Conservation (phyloP, 129 eudicot species). For the Oenanthe sinensis region DNA sequence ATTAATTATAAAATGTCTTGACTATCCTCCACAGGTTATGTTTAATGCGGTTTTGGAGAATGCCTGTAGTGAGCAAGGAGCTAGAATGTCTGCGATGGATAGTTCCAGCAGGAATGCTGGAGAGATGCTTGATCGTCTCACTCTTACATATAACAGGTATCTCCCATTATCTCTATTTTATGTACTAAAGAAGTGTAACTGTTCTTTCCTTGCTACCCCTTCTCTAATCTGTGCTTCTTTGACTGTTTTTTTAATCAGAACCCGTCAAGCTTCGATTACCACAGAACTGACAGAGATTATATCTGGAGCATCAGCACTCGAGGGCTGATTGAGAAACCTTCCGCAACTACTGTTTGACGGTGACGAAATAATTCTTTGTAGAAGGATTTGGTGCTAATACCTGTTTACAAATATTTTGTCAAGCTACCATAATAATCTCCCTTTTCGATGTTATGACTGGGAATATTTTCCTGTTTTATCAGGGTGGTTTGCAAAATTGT, state of each 20-base stretch:
- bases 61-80: conserved; percentile 99
- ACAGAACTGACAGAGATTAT: conserved; percentile 88
- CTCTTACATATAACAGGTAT: conserved; percentile 96
- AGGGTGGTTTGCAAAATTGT: background rate
- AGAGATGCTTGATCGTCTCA: conserved; percentile 98
- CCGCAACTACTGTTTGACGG: conserved; percentile 20
- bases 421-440: conserved; percentile 12
- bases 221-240: background rate
- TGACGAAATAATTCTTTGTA: conserved; percentile 39
- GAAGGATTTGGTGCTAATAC: background rate
- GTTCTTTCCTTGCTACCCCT: background rate
- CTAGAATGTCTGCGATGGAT: conserved; percentile 99
- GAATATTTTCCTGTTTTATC: background rate
- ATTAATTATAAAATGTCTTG: background rate
- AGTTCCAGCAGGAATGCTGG: conserved; percentile 99
- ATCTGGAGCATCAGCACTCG: conserved; percentile 95
- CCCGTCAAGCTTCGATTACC: conserved; percentile 97
- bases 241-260: conserved; percentile 34
- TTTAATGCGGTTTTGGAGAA: conserved; percentile 93
- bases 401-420: conserved; percentile 9
- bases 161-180: background rate
- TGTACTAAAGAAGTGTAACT: background rate
- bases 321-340: conserved; percentile 42
- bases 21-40: conserved; percentile 51
- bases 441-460: background rate